Conservation (phyloP, 2,329 filamentous ascomycete genomes). For the Diaporthe destruens region DNA sequence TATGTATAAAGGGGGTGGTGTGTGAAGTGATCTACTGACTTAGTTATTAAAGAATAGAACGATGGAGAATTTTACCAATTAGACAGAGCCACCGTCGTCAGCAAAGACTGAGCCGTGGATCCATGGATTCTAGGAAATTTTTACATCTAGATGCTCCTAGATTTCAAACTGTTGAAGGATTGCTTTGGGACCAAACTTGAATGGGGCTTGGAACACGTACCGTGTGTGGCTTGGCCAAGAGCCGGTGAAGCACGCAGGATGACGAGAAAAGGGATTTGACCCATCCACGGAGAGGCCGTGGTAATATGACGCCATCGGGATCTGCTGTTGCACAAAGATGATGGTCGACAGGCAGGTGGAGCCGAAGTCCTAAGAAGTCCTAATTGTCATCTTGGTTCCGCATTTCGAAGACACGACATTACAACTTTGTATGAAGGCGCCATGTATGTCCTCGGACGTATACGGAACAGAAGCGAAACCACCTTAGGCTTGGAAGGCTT, state of each 20-base stretch:
- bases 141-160: background rate
- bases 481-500: no score
- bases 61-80: no score
- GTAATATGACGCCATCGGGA: background rate
- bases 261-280: background rate
- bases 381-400: background rate
- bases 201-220: background rate
- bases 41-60: no score
- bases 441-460: no score
- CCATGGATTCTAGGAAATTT: no score
- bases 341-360: background rate
- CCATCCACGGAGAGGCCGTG: background rate
- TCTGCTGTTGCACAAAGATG: background rate
- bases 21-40: no score
- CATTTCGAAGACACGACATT: background rate
- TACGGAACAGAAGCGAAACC: no score
- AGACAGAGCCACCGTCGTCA: no score
- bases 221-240: background rate
- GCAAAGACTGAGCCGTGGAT: no score
- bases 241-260: background rate
- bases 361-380: background rate
- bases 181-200: background rate
- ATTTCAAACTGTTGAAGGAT: background rate
- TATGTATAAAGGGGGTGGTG: no score
- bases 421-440: no score